Conservation (phyloP, 2,329 filamentous ascomycete genomes). For the Colletotrichum magnum region DNA sequence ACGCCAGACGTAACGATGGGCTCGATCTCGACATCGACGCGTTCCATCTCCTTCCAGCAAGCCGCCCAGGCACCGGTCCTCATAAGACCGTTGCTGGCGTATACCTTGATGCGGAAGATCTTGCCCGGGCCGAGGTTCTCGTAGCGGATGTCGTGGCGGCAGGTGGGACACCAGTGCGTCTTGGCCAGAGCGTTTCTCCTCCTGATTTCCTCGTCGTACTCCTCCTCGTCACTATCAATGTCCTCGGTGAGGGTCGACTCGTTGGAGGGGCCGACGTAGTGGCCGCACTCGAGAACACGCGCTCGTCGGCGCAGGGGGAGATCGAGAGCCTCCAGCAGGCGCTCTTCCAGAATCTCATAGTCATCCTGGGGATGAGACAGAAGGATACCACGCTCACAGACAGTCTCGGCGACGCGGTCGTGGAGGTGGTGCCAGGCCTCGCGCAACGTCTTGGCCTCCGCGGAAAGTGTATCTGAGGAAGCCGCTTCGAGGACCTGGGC, state of each 20-base stretch:
- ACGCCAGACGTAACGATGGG: constrained; percentile 76
- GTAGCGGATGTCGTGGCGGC: constrained; percentile 67
- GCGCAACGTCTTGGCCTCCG: constrained; percentile 65
- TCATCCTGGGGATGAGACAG: constrained; percentile 85
- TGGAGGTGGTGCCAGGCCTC: constrained; percentile 78
- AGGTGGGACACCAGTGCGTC: constrained; percentile 71
- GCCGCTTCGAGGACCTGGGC: constrained; percentile 64
- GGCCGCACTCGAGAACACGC: constrained; percentile 80
- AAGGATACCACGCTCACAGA: constrained; percentile 80
- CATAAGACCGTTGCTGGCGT: constrained; percentile 96
- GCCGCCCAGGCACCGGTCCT: constrained; percentile 91
- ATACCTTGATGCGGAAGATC: constrained; percentile 87
- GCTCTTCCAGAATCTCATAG: constrained; percentile 71
- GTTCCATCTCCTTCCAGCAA: constrained; percentile 98
- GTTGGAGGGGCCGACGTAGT: constrained; percentile 77
- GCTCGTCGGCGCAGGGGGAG: constrained; percentile 74
- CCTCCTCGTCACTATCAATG: constrained; percentile 62
- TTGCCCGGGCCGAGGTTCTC: constrained; percentile 68
- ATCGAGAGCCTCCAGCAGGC: constrained; percentile 73
- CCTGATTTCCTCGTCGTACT: constrained; percentile 50
- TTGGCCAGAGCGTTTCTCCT: constrained; percentile 45
- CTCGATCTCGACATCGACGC: constrained; percentile 94
- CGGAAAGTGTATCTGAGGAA: constrained; percentile 56
- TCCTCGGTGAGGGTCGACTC: constrained; percentile 59
- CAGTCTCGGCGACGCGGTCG: constrained; percentile 79